phyloP scores from a whole-genome alignment of 2,329 filamentous ascomycete species.

The Didymellaceae sp. region DNA sequence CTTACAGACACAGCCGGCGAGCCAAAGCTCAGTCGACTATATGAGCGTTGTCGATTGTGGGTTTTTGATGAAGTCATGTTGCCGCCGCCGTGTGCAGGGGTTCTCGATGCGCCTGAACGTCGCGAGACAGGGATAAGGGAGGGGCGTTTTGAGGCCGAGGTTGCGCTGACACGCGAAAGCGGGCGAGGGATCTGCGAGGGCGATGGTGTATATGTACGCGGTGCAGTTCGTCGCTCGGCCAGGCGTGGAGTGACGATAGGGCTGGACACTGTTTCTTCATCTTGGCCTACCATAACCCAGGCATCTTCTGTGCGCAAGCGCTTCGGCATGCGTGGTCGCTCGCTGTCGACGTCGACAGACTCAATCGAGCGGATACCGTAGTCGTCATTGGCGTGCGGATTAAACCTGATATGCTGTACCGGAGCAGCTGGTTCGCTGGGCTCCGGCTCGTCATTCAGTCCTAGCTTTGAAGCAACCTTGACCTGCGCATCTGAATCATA shows the following conservation, averaged over 20 bases:
- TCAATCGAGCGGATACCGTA: conserved; percentile 54
- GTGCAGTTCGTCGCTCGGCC: conserved; percentile 41
- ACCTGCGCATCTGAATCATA: conserved; percentile 63
- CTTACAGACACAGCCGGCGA: conserved; percentile 36
- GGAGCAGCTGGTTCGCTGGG: conserved; percentile 21
- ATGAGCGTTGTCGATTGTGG: conserved; percentile 31
- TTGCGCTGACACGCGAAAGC: conserved; percentile 28
- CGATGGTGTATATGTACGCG: conserved; percentile 33
- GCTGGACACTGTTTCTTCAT: conserved; percentile 62
- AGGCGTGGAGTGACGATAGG: conserved; percentile 49
- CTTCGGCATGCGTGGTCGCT: conserved; percentile 55
- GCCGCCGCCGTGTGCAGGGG: conserved; percentile 24
- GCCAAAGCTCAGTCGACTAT: conserved; percentile 42
- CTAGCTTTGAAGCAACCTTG: conserved; percentile 34
- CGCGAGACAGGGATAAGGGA: conserved; percentile 56
- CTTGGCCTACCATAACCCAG: conserved; percentile 56
- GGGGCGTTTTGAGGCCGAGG: conserved; percentile 35
- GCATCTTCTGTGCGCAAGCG: conserved; percentile 56
- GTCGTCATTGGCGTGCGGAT: conserved; percentile 48
- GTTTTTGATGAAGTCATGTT: conserved; percentile 10
- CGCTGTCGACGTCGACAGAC: conserved; percentile 51
- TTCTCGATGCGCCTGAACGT: conserved; percentile 40
- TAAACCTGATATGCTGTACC: conserved; percentile 32
- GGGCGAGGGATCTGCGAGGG: conserved; percentile 48
- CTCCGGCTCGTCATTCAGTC: conserved; percentile 29